Conservation (phyloP, 2,329 filamentous ascomycete species). For the Trichoderma lentiforme region DNA sequence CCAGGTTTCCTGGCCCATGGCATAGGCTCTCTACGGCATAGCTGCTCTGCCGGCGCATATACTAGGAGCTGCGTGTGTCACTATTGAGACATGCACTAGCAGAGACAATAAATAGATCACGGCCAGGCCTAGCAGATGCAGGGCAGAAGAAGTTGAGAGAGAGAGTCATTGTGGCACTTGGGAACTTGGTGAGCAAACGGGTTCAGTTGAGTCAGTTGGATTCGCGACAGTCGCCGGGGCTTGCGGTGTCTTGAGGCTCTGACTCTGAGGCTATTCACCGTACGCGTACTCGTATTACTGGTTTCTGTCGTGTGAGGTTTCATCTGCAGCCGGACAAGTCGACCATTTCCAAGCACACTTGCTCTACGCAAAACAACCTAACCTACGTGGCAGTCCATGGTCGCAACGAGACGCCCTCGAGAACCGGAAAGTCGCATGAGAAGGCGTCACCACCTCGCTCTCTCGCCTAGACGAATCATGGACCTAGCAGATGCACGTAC, state of each 20-base stretch:
- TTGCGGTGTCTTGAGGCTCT: neutral
- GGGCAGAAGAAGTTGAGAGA: neutral
- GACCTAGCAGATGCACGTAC: neutral
- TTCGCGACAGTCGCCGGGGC: neutral
- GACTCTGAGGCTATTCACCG: neutral
- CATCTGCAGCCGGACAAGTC: neutral
- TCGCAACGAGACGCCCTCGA: neutral
- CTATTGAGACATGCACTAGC: slow-evolving; percentile 1
- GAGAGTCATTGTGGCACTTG: slow-evolving; percentile 1
- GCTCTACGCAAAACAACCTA: neutral
- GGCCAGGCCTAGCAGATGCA: neutral
- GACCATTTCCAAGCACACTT: neutral
- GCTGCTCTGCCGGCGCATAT: neutral
- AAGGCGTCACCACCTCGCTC: neutral
- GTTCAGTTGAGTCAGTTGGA: neutral
- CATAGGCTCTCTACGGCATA: neutral
- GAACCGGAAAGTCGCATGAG: neutral
- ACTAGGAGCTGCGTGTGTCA: slow-evolving; percentile 9
- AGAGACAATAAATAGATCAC: slow-evolving; percentile 10
- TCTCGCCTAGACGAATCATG: neutral
- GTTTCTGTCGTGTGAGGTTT: neutral
- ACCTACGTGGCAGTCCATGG: neutral
- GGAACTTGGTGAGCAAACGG: neutral
- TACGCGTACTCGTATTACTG: neutral
- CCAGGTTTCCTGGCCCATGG: neutral